Conservation (phyloP, 352 stramenopile genomes). For the Peronospora belbahrii region DNA sequence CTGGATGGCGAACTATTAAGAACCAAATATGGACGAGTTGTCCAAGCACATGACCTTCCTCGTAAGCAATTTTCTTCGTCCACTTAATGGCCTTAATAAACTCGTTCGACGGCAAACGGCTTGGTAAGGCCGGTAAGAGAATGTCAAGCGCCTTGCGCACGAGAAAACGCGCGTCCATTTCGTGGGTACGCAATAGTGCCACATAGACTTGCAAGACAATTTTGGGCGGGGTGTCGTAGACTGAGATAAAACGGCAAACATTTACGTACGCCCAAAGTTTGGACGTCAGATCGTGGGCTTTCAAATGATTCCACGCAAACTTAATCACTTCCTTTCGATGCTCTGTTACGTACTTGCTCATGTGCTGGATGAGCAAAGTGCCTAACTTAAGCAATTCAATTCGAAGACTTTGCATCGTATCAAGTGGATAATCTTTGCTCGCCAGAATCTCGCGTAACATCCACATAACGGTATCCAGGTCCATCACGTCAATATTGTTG, state of each 20-base stretch:
- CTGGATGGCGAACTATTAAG: constrained; percentile 90
- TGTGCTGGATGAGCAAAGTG: constrained; percentile 93
- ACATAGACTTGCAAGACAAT: constrained; percentile 96
- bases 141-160: constrained; percentile 93
- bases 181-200: constrained; percentile 90
- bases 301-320: constrained; percentile 96
- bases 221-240: constrained; percentile 94
- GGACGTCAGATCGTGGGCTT: constrained; percentile 89
- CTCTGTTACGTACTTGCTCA: constrained; percentile 88
- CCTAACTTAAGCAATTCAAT: constrained; percentile 92
- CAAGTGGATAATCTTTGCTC: constrained; percentile 69
- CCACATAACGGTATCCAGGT: constrained; percentile 81
- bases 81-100: constrained; percentile 96
- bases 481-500: constrained; percentile 81
- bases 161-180: constrained; percentile 92
- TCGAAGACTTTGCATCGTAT: constrained; percentile 69
- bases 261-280: constrained; percentile 98
- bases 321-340: constrained; percentile 97
- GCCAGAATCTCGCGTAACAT: constrained; percentile 85
- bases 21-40: constrained; percentile 98
- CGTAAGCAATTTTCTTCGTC: constrained; percentile 96
- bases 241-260: constrained; percentile 93
- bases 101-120: constrained; percentile 84
- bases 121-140: constrained; percentile 89
- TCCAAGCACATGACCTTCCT: constrained; percentile 92